A percentile compares a stretch with the other conserved stretches of the same genome.
These are phyloP conservation scores for Trichoderma sp. DNA, from an alignment of 2,329 filamentous ascomycete genomes.

Conservation along the genomic window DNA sequence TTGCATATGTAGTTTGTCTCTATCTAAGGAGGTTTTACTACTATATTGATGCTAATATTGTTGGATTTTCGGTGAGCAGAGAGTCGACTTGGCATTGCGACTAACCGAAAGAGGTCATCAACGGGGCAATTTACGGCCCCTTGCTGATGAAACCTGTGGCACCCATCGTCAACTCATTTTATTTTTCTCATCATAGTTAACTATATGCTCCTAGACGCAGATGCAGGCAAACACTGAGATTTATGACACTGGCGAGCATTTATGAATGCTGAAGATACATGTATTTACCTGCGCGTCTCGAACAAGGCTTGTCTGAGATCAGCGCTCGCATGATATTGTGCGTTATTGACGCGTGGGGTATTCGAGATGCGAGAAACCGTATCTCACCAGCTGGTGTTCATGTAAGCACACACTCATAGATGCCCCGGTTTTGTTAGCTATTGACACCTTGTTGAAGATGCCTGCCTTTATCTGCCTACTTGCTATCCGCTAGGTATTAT, in stretches of 20 bases:
- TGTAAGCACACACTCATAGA: background rate
- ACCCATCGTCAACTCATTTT: background rate
- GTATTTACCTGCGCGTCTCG: background rate
- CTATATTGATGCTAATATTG: background rate
- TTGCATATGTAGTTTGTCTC: no score
- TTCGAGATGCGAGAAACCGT: background rate
- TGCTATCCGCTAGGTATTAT: conserved; percentile 34
- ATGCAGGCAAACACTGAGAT: background rate
- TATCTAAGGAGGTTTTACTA: no score
- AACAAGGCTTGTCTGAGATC: background rate
- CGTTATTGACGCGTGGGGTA: background rate
- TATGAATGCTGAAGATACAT: background rate
- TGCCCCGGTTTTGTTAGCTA: background rate
- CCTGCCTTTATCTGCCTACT: conserved; percentile 34
- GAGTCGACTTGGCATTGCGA: background rate
- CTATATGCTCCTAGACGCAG: background rate
- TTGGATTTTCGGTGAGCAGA: background rate
- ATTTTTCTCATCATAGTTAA: background rate
- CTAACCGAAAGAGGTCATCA: background rate
- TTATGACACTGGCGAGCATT: background rate
- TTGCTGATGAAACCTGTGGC: background rate
- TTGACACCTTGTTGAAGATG: conserved; percentile 5
- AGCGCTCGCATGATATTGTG: background rate
- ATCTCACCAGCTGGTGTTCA: background rate
- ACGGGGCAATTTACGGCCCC: background rate